Evolutionary conservation across 2,329 filamentous ascomycete species (phyloP), one percentile per base, ranked within the genome.

Genomic region (Ceratocystis colombiana): DNA sequence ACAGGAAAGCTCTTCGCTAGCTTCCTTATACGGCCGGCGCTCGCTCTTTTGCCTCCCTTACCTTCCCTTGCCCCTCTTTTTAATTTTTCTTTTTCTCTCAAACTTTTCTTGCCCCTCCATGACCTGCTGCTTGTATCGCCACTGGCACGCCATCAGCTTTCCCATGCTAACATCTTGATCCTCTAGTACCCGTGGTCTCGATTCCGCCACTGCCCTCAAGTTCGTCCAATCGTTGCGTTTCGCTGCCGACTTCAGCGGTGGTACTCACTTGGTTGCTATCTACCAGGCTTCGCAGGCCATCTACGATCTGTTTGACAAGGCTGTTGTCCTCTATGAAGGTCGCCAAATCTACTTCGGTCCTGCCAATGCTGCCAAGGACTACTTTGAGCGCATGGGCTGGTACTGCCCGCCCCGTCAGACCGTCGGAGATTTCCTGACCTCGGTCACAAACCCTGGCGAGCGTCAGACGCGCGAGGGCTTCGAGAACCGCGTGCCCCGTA

Each of bases 261-360:
- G 82, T 0, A 82, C 87, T 0, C 84, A 85, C 0, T 77, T 82
- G 0, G 84, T 91, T 2, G 85, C 88, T 8, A 82, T 90, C 7
- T 90, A 90, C 68, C 88, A 91, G 71, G 87, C 88, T 5, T 83
- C 83, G 20, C 84, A 88, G 71, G 77, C 82, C 48, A 86, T 87
- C 44, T 89, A 88, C 72, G 85, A 89, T 67, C 75, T 84, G 17
- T 92, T 93, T 70, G 88, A 93, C 75, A 91, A 91, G 72, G 84
- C 83, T 0, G 79, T 85, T 0, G 86, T 93, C 0, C 77, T 92
- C 0, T 90, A 92, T 71, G 86, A 91, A 71, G 89, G 89, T 0
- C 81, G 86, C 0, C 83, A 92, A 71, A 92, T 92, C 69, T 93
- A 84, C 76, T 92, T 87, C 69, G 89, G 89, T 0, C 81, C 82